Conservation (phyloP, 2,329 filamentous ascomycete species). For the Fusarium irregulare region DNA sequence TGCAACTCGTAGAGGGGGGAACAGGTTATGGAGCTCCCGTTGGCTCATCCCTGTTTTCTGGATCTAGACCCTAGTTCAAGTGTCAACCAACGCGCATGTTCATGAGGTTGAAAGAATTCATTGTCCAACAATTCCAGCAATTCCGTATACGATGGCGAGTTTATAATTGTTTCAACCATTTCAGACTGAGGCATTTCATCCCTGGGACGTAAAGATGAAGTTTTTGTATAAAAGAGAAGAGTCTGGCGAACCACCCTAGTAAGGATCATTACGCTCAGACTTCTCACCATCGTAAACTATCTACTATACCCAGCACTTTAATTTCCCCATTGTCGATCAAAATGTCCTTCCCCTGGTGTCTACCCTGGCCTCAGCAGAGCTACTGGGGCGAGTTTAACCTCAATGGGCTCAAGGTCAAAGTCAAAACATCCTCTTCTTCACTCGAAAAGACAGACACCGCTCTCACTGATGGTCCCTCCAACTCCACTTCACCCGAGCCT, state of each 20-base stretch:
- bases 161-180: neutral
- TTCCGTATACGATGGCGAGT: neutral
- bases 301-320: neutral
- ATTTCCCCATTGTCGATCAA: conserved; percentile 38
- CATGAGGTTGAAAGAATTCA: conserved; percentile 3
- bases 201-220: neutral
- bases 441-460: neutral
- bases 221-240: conserved; percentile 23
- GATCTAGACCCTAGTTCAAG: conserved; percentile 2
- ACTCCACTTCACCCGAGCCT: conserved; percentile 5
- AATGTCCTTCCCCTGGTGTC: conserved; percentile 36
- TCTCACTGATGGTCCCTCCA: neutral
- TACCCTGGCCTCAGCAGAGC: conserved; percentile 35
- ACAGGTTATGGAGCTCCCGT: neutral
- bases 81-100: neutral
- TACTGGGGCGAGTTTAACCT: conserved; percentile 43
- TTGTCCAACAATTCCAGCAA: neutral
- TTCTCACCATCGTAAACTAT: conserved; percentile 10
- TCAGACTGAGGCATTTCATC: conserved; percentile 13
- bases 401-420: conserved; percentile 39
- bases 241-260: neutral
- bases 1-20: neutral
- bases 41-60: conserved; percentile 17
- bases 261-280: conserved; percentile 37
- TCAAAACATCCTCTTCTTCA: conserved; percentile 12